Evolutionary conservation across 2,329 filamentous ascomycete genomes (phyloP), one percentile per base, ranked within the genome.

Genomic region (Colletotrichum cuscutae): DNA sequence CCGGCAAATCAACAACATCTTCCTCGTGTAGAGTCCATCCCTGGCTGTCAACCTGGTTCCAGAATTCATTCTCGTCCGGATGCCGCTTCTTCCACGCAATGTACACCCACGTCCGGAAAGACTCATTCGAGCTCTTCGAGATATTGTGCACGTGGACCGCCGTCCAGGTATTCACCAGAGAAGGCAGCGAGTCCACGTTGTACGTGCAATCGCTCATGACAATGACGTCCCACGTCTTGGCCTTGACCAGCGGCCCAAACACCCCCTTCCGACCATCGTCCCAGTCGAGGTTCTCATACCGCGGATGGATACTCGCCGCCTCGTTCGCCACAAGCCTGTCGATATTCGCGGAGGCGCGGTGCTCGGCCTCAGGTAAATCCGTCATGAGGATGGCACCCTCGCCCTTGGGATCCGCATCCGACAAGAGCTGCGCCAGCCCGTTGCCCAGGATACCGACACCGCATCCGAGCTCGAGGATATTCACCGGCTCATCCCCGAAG

Each of bases 121-220:
- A 69, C n/a, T 59, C 65, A 8, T 68, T 56, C 26, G 54, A n/a
- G 9, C 53, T 26, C n/a, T 78, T 77, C 2, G 74, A 72, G 52
- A 72, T 42, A 26, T 84, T 87, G 9, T 78, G 76, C 2, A 72
- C 66, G 73, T 89, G 87, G 12, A 91, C 77, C 2, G 86, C 84
- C 1, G 85, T 85, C 46, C 90, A 79, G 1, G 89, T 90, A 64
- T 84, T 84, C 4, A 90, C 86, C 26, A 91, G 82, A 2, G 87
- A 84, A 1, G 87, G 85, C 30, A 91, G 80, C 74, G 85, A 86
- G 77, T 90, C 89, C 65, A 85, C 86, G 73, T 91, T 91, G 82
- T 91, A 91, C 0, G 89, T 90, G 83, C 89, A 90, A 78, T 91
- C 89, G 77, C 88, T 90, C 26, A 91, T 81, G 65, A 89, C 82